phyloP scores from a whole-genome alignment of 106 monocot species.

The Phalaenopsis equestris region DNA sequence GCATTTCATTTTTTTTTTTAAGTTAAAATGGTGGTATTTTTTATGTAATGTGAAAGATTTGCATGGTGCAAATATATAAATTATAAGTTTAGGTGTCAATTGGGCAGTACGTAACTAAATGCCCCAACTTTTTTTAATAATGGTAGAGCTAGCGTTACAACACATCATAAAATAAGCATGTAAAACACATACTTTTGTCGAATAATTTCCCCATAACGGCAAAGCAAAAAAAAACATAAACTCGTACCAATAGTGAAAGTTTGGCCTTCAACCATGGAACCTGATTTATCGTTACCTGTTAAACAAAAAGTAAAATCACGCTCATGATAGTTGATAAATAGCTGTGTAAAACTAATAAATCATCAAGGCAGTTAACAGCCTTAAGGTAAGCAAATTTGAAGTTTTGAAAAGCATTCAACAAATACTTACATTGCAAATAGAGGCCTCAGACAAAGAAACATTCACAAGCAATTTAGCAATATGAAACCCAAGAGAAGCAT shows the following conservation, averaged over 20 bases:
- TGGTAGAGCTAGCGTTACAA: too few species aligned
- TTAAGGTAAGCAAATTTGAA: neutral
- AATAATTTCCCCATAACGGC: neutral
- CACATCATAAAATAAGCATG: neutral
- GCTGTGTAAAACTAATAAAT: neutral
- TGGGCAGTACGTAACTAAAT: too few species aligned
- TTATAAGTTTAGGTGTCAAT: too few species aligned
- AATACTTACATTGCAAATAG: neutral
- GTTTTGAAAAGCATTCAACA: neutral
- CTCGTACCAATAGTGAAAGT: constrained; percentile 92
- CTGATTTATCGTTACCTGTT: constrained; percentile 81
- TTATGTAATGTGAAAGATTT: too few species aligned
- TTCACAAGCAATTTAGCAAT: neutral
- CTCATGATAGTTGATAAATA: neutral
- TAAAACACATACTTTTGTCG: neutral
- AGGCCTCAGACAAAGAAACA: neutral
- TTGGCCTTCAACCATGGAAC: constrained; percentile 91
- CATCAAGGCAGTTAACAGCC: neutral
- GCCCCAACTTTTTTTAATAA: too few species aligned
- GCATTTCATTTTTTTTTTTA: too few species aligned
- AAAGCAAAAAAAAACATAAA: neutral
- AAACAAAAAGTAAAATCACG: constrained; percentile 10
- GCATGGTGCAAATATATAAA: too few species aligned
- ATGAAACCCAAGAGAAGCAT: neutral
- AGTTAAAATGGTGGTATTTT: too few species aligned